These are phyloP conservation scores for Chamaecyparis obtusa DNA, from an alignment of 75 land plant genomes.

Conservation along the genomic window DNA sequence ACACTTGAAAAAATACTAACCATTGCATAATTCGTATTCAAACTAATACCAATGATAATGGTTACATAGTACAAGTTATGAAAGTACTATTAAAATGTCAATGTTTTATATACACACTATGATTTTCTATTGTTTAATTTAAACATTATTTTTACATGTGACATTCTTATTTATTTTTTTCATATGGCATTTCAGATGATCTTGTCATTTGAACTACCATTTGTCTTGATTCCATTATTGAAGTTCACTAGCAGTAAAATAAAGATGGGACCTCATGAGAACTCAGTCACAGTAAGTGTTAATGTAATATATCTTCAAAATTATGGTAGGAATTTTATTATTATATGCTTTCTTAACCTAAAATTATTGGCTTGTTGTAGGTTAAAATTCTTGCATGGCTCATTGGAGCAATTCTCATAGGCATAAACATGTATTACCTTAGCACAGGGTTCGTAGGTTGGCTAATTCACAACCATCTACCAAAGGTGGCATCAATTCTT, in stretches of 20 bases:
- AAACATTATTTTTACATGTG: too few relatives aligned
- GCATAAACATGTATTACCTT: slow-evolving; percentile 64
- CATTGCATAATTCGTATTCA: too few relatives aligned
- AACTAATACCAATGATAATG: too few relatives aligned
- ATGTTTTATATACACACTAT: too few relatives aligned
- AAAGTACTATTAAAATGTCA: too few relatives aligned
- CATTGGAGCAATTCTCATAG: slow-evolving; percentile 43
- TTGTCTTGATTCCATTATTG: slow-evolving; percentile 79
- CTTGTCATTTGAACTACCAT: slow-evolving; percentile 75
- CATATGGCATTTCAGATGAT: slow-evolving; percentile 54
- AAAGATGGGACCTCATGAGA: slow-evolving; percentile 72
- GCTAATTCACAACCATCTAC: slow-evolving; percentile 48
- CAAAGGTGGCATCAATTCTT: slow-evolving; percentile 38
- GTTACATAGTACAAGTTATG: too few relatives aligned
- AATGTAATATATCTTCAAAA: neutral
- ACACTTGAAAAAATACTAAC: too few relatives aligned
- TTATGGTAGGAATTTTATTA: too few relatives aligned
- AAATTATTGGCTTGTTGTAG: slow-evolving; percentile 26
- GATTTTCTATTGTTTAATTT: too few relatives aligned
- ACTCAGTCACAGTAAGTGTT: slow-evolving; percentile 36
- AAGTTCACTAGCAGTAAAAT: slow-evolving; percentile 64
- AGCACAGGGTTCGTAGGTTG: slow-evolving; percentile 48
- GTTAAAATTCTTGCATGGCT: slow-evolving; percentile 48
- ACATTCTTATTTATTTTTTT: too few relatives aligned
- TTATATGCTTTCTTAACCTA: neutral